These are phyloP conservation scores for Geoglossum glabrum DNA, from an alignment of 495 filamentous ascomycete genomes.

Conservation along the genomic window DNA sequence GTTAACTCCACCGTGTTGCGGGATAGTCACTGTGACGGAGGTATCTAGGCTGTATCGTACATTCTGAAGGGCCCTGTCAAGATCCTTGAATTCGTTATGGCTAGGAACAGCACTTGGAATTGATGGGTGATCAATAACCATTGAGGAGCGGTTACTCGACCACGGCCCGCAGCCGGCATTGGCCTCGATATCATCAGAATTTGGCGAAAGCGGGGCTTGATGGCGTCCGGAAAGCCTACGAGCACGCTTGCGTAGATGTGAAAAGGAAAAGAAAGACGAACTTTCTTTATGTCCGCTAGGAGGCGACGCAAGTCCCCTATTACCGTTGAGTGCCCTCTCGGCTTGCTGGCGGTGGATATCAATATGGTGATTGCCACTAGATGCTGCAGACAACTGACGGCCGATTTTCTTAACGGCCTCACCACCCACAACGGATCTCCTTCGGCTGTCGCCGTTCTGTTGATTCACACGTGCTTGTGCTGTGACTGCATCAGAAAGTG, in stretches of 20 bases:
- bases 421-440: conserved; percentile 28
- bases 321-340: conserved; percentile 76
- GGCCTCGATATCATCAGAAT: conserved; percentile 69
- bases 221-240: conserved; percentile 81
- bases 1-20: background rate
- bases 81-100: conserved; percentile 41
- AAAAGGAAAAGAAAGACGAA: conserved; percentile 92
- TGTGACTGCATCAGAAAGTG: conserved; percentile 75
- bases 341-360: conserved; percentile 81
- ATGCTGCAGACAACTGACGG: conserved; percentile 85
- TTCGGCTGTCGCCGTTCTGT: conserved; percentile 21
- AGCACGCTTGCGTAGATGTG: conserved; percentile 85
- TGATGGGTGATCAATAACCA: conserved; percentile 40
- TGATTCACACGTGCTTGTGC: conserved; percentile 50
- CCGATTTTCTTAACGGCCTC: conserved; percentile 83
- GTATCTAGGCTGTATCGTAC: conserved; percentile 35
- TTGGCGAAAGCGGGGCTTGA: conserved; percentile 52
- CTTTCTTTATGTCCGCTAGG: conserved; percentile 63
- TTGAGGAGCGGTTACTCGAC: conserved; percentile 63
- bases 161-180: conserved; percentile 82
- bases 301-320: conserved; percentile 41
- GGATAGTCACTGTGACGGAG: conserved; percentile 7
- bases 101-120: conserved; percentile 21
- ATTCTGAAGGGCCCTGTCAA: conserved; percentile 64
- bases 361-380: conserved; percentile 73